Percentiles rank a stretch among this genome's conserved stretches.
These are phyloP conservation scores for Panaeolus papilionaceus DNA, from an alignment of 768 basidiomycete genomes.

Conservation along the genomic window DNA sequence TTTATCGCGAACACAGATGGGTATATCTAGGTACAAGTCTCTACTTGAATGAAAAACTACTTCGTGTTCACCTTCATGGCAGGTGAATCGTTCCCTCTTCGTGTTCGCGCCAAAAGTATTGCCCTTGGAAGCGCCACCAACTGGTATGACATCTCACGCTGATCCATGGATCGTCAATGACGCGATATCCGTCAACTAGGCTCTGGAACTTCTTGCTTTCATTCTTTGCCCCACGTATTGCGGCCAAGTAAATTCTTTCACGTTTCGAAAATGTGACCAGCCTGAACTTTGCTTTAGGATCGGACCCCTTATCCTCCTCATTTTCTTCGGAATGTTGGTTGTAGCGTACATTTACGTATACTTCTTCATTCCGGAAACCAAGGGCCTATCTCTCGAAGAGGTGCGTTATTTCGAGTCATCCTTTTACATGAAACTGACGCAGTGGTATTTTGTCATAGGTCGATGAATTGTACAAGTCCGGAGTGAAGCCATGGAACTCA, in stretches of 20 bases:
- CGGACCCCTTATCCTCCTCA: constrained; percentile 75
- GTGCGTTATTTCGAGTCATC: constrained; percentile 35
- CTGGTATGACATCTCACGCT: constrained; percentile 32
- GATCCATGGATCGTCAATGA: not conserved
- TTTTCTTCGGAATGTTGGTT: constrained; percentile 78
- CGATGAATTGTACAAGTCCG: constrained; percentile 77
- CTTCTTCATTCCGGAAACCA: constrained; percentile 82
- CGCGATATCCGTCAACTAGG: constrained; percentile 44
- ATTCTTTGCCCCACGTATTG: constrained; percentile 76
- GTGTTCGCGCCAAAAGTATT: constrained; percentile 79
- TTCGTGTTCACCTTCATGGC: not conserved
- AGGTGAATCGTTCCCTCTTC: constrained; percentile 81
- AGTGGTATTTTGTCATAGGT: constrained; percentile 44
- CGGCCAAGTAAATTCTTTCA: constrained; percentile 45
- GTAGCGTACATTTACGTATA: constrained; percentile 78
- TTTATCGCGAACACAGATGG: constrained; percentile 43
- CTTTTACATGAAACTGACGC: not conserved
- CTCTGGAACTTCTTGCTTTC: constrained; percentile 79
- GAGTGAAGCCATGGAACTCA: constrained; percentile 71
- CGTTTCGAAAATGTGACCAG: not conserved
- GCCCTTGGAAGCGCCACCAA: constrained; percentile 69
- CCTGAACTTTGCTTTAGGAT: constrained; percentile 45
- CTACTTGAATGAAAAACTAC: not conserved
- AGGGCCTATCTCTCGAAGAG: constrained; percentile 78
- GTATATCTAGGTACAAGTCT: constrained; percentile 60